Evolutionary conservation across 1,139 yeast species (phyloP), one percentile per base, ranked within the genome.

Genomic region (Geotrichum phurueaensis): DNA sequence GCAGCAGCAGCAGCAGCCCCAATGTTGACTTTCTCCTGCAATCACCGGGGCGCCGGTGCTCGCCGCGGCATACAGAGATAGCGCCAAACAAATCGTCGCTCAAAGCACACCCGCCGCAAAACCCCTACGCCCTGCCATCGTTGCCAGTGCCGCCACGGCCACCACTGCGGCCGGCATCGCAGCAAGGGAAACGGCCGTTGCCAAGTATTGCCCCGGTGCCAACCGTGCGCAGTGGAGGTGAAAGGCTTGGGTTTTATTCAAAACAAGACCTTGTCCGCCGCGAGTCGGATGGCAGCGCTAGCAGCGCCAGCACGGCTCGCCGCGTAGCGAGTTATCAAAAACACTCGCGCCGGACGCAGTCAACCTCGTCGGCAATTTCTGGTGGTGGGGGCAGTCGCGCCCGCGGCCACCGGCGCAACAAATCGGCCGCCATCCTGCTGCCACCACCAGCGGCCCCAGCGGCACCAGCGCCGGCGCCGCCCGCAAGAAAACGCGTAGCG

Each of bases 201-300:
- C 43, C 43, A 6, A 12, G 43, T n/a, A 36, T 36, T 1, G 43
- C 10, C 2, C 4, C 43, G 18, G 43, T n/a, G n/a, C n/a, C n/a
- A n/a, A n/a, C n/a, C n/a, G n/a, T n/a, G 10, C 18, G 43, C 18
- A 36, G 43, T 36, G 43, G n/a, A n/a, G n/a, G 43, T n/a, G 43
- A 36, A 36, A 36, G 1, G 18, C 43, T 36, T n/a, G 58, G 58
- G 13, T 56, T 56, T 25, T 56, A 56, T 20, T 50, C 58, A 3
- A 56, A 56, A 20, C 58, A 56, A 50, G 58, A 56, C n/a, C 36
- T 56, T 47, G 31, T 56, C 15, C 27, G 50, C 27, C 27, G 51
- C 20, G 51, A 55, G 23, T 36, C 43, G 10, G 18, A 36, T 36
- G 43, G 43, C 43, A 13, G 18, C 4, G 43, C 43, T 13, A 36